Evolutionary conservation across 345 rosid species (phyloP), one percentile per base, ranked within the genome.

Genomic region (Heritiera fomes): DNA sequence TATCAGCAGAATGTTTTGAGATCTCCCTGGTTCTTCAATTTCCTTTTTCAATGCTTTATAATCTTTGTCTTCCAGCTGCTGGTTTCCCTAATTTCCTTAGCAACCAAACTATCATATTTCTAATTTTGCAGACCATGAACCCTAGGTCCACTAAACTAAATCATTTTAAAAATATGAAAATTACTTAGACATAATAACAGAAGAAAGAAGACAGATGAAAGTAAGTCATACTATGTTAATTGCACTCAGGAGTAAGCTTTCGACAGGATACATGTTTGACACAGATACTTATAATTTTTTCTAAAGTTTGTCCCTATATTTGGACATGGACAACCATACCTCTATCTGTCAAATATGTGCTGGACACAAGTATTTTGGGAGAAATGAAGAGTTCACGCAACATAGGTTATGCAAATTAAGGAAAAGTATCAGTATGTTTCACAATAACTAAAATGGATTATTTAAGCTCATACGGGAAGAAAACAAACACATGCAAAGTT

Each of bases 1-100:
- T 50, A 50, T 8, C 45, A 32, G 45, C 9, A 8, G 60, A 3
- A 47, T 41, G 8, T 58, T 40, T 52, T 15, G 18, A 38, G 13
- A 49, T 41, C 28, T 66, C 50, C 49, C 8, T 40, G 71, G 50
- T 67, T 67, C 71, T 67, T 45, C 50, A 67, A n/a, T n/a, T 67
- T 67, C 49, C 5, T 43, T 67, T n/a, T 67, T 67, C 52, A 9
- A 67, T 18, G 50, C 14, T 67, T 67, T 12, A 43, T 18, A 41
- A 67, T 55, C 59, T 23, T 23, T 17, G 1, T 56, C 60, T 56
- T 56, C 60, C 28, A 1, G 28, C 28, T 6, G 60, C 28, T 56
- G 60, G 60, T 56, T 56, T 56, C 60, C 7, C 60, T 56, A 18
- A 56, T n/a, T 56, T 56, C 60, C 3, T 28, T 3, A 65, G 62